phyloP scores from a whole-genome alignment of 2,329 filamentous ascomycete species.

The Colletotrichum sp. region DNA sequence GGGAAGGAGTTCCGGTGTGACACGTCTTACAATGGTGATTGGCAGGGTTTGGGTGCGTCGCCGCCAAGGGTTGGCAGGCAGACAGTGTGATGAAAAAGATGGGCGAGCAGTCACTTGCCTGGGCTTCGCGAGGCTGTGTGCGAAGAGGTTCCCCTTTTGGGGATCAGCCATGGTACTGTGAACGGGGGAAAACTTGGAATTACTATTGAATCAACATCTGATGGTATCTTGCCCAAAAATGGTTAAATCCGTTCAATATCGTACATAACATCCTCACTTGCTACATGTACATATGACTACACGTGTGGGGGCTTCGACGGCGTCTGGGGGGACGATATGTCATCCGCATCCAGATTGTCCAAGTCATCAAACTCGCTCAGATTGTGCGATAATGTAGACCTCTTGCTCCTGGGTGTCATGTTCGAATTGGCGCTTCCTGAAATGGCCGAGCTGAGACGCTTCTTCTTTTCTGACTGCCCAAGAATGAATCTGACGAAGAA shows the following conservation, averaged over 20 bases:
- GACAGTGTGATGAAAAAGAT: not conserved
- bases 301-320: not conserved
- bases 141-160: not conserved
- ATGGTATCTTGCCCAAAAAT: not conserved
- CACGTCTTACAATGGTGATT: not conserved
- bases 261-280: not conserved
- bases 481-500: slow-evolving; percentile 15
- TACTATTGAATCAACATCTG: rapidly evolving
- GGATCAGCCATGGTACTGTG: not conserved
- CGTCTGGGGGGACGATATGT: not conserved
- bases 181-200: not conserved
- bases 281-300: not conserved
- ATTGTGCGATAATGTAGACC: not conserved
- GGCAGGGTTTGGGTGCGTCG: not conserved
- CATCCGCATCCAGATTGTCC: not conserved
- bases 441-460: not conserved
- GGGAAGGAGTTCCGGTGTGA: not conserved
- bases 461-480: not conserved
- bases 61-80: not conserved
- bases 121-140: not conserved
- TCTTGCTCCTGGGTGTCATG: not conserved
- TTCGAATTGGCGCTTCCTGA: not conserved
- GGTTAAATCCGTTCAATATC: not conserved
- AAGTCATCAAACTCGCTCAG: not conserved
- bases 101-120: rapidly evolving